Conservation (phyloP, 2,329 filamentous ascomycete genomes). For the Leptographium galeiforme region DNA sequence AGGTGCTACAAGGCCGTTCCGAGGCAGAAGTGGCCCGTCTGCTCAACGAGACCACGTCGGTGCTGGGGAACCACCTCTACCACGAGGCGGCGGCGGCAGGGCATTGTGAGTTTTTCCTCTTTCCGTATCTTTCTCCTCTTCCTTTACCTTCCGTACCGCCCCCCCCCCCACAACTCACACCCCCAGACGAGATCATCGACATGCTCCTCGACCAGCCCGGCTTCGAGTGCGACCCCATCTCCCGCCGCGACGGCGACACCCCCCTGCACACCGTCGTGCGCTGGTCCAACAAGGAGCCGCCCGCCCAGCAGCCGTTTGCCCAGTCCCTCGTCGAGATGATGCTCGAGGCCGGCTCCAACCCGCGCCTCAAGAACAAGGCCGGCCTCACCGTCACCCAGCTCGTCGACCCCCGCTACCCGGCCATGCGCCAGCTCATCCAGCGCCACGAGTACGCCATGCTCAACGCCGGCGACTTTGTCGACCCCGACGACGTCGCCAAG, state of each 20-base stretch:
- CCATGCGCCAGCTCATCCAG: slow-evolving; percentile 49
- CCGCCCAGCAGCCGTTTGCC: slow-evolving; percentile 50
- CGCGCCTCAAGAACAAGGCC: slow-evolving; percentile 53
- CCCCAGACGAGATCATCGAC: slow-evolving; percentile 69
- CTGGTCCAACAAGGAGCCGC: slow-evolving; percentile 57
- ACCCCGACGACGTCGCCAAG: slow-evolving; percentile 14
- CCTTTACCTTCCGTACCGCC: not conserved
- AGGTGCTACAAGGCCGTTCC: slow-evolving; percentile 51
- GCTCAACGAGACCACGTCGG: slow-evolving; percentile 74
- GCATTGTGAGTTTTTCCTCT: slow-evolving; percentile 53
- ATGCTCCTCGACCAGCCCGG: slow-evolving; percentile 69
- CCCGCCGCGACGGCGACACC: slow-evolving; percentile 59
- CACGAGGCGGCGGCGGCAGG: slow-evolving; percentile 80
- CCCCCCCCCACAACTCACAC: too few species aligned
- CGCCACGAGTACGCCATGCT: slow-evolving; percentile 52
- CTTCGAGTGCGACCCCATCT: slow-evolving; percentile 72
- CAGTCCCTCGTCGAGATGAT: slow-evolving; percentile 62
- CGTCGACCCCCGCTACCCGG: slow-evolving; percentile 55
- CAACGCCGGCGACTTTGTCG: slow-evolving; percentile 45
- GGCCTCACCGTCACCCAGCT: slow-evolving; percentile 60
- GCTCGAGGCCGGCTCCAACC: slow-evolving; percentile 59
- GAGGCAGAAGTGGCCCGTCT: slow-evolving; percentile 58
- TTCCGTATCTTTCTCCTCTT: not conserved
- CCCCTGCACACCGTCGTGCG: slow-evolving; percentile 67
- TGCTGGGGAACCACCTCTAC: slow-evolving; percentile 77